Evolutionary conservation across 176 grass and related monocot species (phyloP).

Genomic region (Luzula sylvatica): DNA sequence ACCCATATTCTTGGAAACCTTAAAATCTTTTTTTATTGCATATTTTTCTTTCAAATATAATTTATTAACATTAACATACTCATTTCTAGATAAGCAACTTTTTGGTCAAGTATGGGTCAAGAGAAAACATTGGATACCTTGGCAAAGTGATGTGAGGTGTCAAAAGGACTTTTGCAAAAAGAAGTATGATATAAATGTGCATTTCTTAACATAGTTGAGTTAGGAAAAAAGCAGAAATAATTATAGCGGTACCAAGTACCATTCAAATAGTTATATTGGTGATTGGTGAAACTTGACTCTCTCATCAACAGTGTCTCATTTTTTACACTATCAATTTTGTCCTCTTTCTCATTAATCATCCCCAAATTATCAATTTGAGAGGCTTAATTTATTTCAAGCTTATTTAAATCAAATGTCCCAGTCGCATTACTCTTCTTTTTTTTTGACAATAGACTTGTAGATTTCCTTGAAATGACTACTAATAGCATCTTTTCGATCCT

Average conservation of each 20-base stretch:
- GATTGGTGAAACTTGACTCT: conserved; percentile 9
- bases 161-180: conserved; percentile 1
- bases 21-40: no score
- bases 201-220: not conserved
- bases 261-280: conserved; percentile 10
- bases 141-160: not conserved
- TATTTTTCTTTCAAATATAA: no score
- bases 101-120: conserved; percentile 15
- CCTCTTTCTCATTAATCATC: no score
- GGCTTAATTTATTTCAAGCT: no score
- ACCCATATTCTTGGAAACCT: no score
- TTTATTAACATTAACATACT: no score
- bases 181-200: not conserved
- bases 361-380: no score
- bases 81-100: not conserved
- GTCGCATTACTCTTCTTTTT: no score
- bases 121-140: conserved; percentile 25
- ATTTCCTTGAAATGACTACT: no score
- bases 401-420: no score
- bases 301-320: conserved; percentile 4
- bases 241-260: conserved; percentile 11
- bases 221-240: not conserved
- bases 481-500: no score
- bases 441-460: no score
- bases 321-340: not conserved